Percentiles rank a stretch among this genome's conserved stretches.
phyloP scores from a whole-genome alignment of 495 filamentous ascomycete species.

The Lindgomyces ingoldianus region DNA sequence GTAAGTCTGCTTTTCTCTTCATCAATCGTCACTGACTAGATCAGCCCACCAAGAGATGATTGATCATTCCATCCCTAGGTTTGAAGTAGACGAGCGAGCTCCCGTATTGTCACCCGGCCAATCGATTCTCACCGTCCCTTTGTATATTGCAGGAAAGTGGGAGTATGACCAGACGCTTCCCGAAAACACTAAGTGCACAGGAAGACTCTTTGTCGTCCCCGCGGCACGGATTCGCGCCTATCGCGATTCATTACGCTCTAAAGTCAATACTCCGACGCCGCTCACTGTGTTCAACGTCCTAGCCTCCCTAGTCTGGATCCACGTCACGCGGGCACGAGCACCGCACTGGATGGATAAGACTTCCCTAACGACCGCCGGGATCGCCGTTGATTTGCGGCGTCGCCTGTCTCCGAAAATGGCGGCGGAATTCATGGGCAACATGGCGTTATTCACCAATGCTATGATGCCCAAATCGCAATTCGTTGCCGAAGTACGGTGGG shows the following conservation, averaged over 20 bases:
- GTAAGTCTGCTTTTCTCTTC: neutral
- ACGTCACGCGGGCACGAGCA: constrained; percentile 19
- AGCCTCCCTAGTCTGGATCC: constrained; percentile 23
- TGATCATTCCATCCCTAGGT: constrained; percentile 6
- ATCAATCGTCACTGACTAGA: neutral
- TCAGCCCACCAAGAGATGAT: neutral
- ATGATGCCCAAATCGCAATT: neutral
- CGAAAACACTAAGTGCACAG: neutral
- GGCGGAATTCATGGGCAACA: constrained; percentile 14
- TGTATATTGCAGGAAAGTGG: neutral
- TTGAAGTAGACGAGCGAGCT: constrained; percentile 2
- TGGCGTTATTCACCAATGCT: constrained; percentile 13
- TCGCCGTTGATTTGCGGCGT: constrained; percentile 13
- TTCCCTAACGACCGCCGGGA: neutral
- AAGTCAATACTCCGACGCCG: neutral
- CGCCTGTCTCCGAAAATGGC: constrained; percentile 1
- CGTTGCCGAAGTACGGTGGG: constrained; percentile 13
- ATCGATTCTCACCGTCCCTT: neutral
- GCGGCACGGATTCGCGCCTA: neutral
- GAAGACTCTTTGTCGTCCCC: constrained; percentile 15
- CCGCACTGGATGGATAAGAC: neutral
- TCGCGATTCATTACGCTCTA: constrained; percentile 4
- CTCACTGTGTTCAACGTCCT: constrained; percentile 20
- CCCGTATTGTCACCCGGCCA: neutral
- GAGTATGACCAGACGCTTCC: constrained; percentile 17